These are phyloP conservation scores for Leishmania lainsoni DNA, from an alignment of 208 protist genomes.

Conservation along the genomic window DNA sequence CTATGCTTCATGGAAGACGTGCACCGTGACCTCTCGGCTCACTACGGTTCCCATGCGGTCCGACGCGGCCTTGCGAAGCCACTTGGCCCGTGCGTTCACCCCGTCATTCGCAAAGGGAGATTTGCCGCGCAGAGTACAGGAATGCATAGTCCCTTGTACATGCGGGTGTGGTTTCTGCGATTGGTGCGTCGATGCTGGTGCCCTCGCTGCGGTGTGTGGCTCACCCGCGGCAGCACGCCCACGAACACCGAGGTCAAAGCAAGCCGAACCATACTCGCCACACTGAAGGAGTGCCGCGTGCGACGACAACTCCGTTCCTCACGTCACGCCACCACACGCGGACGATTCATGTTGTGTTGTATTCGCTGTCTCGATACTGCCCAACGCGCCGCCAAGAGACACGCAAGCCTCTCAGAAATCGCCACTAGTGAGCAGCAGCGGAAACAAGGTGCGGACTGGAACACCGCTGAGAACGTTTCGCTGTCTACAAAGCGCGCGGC, in stretches of 20 bases:
- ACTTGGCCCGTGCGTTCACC: conserved; percentile 48
- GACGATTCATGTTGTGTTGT: conserved; percentile 18
- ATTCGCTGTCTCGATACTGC: conserved; percentile 16
- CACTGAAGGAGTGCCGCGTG: conserved; percentile 17
- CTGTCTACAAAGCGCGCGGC: background rate
- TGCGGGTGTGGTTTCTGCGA: conserved; percentile 48
- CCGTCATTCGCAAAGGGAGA: conserved; percentile 30
- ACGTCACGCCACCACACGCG: background rate
- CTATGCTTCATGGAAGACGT: conserved; percentile 24
- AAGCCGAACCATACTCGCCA: conserved; percentile 3
- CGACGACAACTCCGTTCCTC: background rate
- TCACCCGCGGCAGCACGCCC: conserved; percentile 26
- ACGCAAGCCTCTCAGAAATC: background rate
- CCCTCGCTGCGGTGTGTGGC: conserved; percentile 55
- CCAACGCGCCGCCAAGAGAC: conserved; percentile 9
- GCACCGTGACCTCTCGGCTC: conserved; percentile 61
- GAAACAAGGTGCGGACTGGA: background rate
- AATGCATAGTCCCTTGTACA: conserved; percentile 41
- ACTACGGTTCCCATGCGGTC: conserved; percentile 76
- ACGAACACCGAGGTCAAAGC: background rate
- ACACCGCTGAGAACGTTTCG: background rate
- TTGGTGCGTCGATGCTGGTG: conserved; percentile 58
- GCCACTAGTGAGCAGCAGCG: background rate
- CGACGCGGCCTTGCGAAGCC: conserved; percentile 57
- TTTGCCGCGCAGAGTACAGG: conserved; percentile 2